Evolutionary conservation across 2,329 filamentous ascomycete species (phyloP).

Genomic region (Cordyceps cicadae): DNA sequence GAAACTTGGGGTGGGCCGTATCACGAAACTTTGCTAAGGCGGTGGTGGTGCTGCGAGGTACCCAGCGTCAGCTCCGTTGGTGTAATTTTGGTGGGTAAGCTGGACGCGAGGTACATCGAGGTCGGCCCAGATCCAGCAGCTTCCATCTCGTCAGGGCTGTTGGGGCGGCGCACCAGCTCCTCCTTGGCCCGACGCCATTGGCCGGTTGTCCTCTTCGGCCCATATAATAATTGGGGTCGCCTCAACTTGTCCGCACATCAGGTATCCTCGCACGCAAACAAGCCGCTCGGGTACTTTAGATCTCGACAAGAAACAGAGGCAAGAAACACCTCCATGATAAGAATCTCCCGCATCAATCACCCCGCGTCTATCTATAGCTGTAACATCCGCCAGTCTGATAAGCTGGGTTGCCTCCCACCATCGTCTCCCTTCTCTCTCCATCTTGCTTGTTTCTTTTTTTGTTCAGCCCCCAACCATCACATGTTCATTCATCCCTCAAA

Average conservation of each 20-base stretch:
- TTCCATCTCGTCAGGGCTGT: constrained; percentile 10
- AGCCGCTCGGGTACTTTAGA: not conserved
- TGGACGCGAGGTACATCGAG: not conserved
- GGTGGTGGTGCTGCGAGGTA: constrained; percentile 1
- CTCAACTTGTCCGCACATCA: not conserved
- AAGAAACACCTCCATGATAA: not conserved
- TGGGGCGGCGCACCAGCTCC: constrained; percentile 1
- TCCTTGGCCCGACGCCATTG: not conserved
- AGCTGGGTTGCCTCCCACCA: not conserved
- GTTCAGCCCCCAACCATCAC: not conserved
- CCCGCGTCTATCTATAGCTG: not conserved
- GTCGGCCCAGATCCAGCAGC: constrained; percentile 9
- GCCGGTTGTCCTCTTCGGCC: not conserved
- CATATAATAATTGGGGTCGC: constrained; percentile 4
- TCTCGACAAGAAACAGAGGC: not conserved
- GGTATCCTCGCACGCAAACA: not conserved
- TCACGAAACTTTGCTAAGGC: not conserved
- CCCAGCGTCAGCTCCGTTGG: not conserved
- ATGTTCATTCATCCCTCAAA: not conserved
- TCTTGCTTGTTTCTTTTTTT: not conserved
- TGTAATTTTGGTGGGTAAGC: not conserved
- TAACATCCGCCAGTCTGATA: not conserved
- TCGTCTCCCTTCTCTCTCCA: not conserved
- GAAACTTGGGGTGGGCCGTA: constrained; percentile 10
- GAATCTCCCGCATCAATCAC: not conserved